Evolutionary conservation across 805 yeast genomes (phyloP).

Genomic region (Lipomyces mesembrius): DNA sequence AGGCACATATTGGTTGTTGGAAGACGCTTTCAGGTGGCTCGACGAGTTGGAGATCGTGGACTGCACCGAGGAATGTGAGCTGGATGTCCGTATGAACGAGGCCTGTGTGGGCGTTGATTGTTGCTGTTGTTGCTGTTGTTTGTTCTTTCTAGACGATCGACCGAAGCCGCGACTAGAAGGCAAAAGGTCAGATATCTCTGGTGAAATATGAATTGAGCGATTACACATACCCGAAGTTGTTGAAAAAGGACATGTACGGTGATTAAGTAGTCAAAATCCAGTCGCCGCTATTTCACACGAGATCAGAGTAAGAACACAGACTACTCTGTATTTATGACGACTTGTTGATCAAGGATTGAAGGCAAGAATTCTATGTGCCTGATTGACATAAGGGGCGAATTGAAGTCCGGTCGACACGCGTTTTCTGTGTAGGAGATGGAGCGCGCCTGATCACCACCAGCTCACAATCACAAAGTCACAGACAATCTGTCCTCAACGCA

Average conservation of each 20-base stretch:
- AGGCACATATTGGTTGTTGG: constrained; percentile 33
- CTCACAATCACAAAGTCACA: no score
- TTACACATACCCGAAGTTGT: constrained; percentile 42
- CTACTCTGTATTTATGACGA: not conserved
- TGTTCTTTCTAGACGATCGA: constrained; percentile 57
- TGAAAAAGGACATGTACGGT: constrained; percentile 44
- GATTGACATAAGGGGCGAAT: not conserved
- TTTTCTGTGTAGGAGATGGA: no score
- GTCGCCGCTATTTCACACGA: not conserved
- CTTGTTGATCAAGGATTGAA: not conserved
- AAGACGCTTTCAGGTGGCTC: not conserved
- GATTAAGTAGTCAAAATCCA: not conserved
- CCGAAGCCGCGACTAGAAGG: constrained; percentile 57
- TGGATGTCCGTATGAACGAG: constrained; percentile 30
- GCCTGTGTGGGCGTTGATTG: constrained; percentile 35
- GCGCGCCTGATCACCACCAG: no score
- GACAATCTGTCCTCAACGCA: no score
- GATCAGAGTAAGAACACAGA: not conserved
- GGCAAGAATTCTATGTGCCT: not conserved
- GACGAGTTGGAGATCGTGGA: constrained; percentile 14
- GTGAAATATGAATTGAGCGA: not conserved
- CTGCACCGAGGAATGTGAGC: constrained; percentile 11
- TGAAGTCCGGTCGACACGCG: not conserved
- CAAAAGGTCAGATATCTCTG: not conserved
- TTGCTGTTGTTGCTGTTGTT: constrained; percentile 44